These are phyloP conservation scores for Lactifluus rugatus DNA, from an alignment of 768 basidiomycete species.

Conservation along the genomic window DNA sequence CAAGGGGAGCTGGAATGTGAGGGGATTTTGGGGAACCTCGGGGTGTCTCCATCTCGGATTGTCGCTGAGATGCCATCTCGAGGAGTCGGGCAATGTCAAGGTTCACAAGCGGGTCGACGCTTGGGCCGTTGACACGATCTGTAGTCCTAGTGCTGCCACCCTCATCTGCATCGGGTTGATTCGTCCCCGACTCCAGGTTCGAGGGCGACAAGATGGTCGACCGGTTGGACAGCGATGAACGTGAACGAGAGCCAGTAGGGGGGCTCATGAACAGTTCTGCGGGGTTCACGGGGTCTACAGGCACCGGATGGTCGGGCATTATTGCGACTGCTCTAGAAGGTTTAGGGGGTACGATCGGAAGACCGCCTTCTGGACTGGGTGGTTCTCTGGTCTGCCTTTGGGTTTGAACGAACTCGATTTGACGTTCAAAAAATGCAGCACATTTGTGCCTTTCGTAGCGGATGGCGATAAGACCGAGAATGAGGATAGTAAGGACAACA, in stretches of 20 bases:
- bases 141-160: neutral
- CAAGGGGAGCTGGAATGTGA: neutral
- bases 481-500: neutral
- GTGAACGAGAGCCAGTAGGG: neutral
- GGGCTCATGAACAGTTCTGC: neutral
- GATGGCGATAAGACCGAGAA: conserved; percentile 1
- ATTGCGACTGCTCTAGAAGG: neutral
- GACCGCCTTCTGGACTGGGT: neutral
- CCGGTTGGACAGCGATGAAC: neutral
- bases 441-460: conserved; percentile 6
- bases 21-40: neutral
- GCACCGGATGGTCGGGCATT: neutral
- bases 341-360: neutral
- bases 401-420: neutral
- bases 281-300: conserved; percentile 8
- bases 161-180: neutral
- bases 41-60: neutral
- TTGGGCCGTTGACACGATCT: neutral
- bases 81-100: conserved; percentile 19
- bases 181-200: neutral
- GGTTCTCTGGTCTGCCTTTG: neutral
- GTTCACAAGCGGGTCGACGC: neutral
- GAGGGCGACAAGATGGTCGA: conserved; percentile 3
- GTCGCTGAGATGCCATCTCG: conserved; percentile 5
- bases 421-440: neutral